Evolutionary conservation across 2,329 filamentous ascomycete genomes (phyloP), one percentile per base, ranked within the genome.

Genomic region (Colletotrichum gigasporum): DNA sequence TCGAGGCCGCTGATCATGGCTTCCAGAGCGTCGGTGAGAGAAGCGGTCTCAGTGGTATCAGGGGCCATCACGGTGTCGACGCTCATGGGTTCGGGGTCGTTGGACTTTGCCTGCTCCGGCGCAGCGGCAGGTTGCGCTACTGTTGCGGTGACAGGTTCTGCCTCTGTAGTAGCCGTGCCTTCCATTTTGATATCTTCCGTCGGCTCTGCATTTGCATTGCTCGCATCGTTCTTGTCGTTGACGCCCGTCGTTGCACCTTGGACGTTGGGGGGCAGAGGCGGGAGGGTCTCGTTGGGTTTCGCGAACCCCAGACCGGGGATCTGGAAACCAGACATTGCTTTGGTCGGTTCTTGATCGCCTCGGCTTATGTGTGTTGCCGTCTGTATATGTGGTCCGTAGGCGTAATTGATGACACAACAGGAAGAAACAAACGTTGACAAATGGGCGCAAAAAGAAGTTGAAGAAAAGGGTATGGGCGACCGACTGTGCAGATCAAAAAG

Each of bases 271-370:
- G 76, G 72, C 0, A 80, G 70, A 11, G 79, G 79, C 1, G 79
- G 79, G 2, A 81, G 69, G 2, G 70, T 73, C 55, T 81, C 79
- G 56, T 81, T 80, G 4, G 78, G 78, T 66, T 78, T 79, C 51
- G 79, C 79, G 64, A 80, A 77, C 10, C 79, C 79, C 14, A 81
- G 71, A 55, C 79, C 79, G 28, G 79, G 79, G 32, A 81, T 81
- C 59, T 80, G 77, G 32, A 81, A 81, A 56, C 76, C 77, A 24
- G 79, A 76, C 79, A 81, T 81, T 35, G 51, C 1, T 24, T 14
- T 2, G 20, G 9, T 2, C 3, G n/a, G 8, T 26, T 12, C 3
- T 3, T 5, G 24, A 24, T 18, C 18, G 18, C 5, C 6, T 34
- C 4, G 12, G 6, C 14, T 4, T 4, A 12, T 10, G 2, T n/a